Base-by-base conservation (phyloP, 768 basidiomycete species). In the Amyloporia xantha region DNA sequence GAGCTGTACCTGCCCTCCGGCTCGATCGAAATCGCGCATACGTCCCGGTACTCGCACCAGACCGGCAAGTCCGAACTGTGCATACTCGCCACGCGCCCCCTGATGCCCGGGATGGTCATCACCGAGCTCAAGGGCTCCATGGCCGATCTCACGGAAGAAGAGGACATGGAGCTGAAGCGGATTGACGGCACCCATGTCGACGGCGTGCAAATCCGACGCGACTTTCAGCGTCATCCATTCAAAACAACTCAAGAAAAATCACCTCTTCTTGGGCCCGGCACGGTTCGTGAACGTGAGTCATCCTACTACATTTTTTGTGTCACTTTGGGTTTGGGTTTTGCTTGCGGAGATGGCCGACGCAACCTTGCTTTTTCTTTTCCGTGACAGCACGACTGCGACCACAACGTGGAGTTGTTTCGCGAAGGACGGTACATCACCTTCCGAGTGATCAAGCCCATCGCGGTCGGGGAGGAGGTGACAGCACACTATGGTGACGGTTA, bases 141-240 rank as follows among this genome's bases (percentile, higher is more conserved):
- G 86, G 90, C 91, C 15, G 82, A 91, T 62, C 68, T 92, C 39
- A 86, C 87, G 15, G 84, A 86, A 46, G 85, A 87, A 54, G 90
- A 92, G 61, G 90, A 92, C 60, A 79, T 77, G 62, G 90, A 90
- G 54, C 79, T 92, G 55, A 90, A 91, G 65, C 79, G 87, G 26
- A 90, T 86, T 9, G 85, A 86, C 67, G 71, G 81, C 52, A 76
- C 82, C 54, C 66, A 71, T 48, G 74, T 75, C 46, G 84, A 86
- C 57, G 67, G 65, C 12, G 50, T 54, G 30, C 68, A 65, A 11
- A 88, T 88, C 54, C 80, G 90, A 51, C 74, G 87, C 59, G 90
- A 92, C 64, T 92, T n/a, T 92, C 63, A 91, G 87, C 64, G 90
- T 92, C 60, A 91, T 92, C 46, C 89, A 91, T 66, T 91, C 88